Evolutionary conservation across 768 basidiomycete species (phyloP).

Genomic region (Clitopilus passeckerianus): DNA sequence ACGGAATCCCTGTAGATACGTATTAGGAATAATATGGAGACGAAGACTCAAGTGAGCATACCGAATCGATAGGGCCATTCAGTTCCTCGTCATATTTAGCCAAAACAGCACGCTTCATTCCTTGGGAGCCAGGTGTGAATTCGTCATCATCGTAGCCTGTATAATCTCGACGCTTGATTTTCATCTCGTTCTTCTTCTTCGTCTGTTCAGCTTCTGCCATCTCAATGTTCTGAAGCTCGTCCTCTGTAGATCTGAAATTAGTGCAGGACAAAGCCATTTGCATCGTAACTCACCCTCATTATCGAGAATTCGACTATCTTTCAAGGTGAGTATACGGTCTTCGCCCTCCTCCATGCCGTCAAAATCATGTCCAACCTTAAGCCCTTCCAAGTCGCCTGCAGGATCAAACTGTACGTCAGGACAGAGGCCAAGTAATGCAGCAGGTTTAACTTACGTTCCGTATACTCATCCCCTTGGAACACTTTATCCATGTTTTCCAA

Average conservation of each 20-base stretch:
- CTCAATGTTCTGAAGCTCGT: slow-evolving; percentile 94
- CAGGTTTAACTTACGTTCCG: slow-evolving; percentile 62
- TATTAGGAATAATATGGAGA: slow-evolving; percentile 5
- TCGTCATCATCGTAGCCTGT: slow-evolving; percentile 97
- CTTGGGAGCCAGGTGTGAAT: slow-evolving; percentile 67
- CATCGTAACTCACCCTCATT: slow-evolving; percentile 66
- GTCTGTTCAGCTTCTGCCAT: slow-evolving; percentile 85
- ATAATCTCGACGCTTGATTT: slow-evolving; percentile 86
- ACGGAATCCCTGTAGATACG: slow-evolving; percentile 67
- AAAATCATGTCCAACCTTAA: slow-evolving; percentile 96
- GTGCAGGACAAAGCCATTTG: not conserved
- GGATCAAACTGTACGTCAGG: not conserved
- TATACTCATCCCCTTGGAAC: slow-evolving; percentile 69
- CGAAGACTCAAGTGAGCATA: slow-evolving; percentile 23
- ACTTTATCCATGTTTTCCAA: slow-evolving; percentile 80
- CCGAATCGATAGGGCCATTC: slow-evolving; percentile 67
- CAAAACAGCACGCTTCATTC: slow-evolving; percentile 79
- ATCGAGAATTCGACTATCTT: slow-evolving; percentile 93
- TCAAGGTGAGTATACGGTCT: slow-evolving; percentile 92
- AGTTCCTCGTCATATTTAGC: slow-evolving; percentile 94
- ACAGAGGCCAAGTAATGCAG: not conserved
- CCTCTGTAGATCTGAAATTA: slow-evolving; percentile 53
- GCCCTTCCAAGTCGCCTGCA: slow-evolving; percentile 82
- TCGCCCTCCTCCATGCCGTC: slow-evolving; percentile 91
- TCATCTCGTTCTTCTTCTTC: slow-evolving; percentile 75